phyloP scores from a whole-genome alignment of 2,329 filamentous ascomycete species.

The Aspergillus awamori region DNA sequence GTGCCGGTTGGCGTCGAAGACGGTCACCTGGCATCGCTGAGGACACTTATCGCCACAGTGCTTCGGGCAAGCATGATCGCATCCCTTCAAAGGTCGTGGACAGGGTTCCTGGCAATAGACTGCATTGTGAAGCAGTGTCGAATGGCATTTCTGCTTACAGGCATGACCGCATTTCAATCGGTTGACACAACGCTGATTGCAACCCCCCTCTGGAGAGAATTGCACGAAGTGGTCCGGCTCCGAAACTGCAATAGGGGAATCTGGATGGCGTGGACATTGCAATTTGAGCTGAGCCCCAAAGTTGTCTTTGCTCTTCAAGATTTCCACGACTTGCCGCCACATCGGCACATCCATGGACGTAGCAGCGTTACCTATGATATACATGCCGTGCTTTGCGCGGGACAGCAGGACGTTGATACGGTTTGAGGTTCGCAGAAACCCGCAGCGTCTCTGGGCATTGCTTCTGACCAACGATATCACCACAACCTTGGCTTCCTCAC shows the following conservation, averaged over 20 bases:
- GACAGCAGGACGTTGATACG: constrained; percentile 71
- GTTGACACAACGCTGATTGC: constrained; percentile 52
- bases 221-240: constrained; percentile 61
- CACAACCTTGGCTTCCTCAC: constrained; percentile 73
- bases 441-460: constrained; percentile 60
- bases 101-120: constrained; percentile 49
- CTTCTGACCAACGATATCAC: constrained; percentile 72
- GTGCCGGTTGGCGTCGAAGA: constrained; percentile 8
- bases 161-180: constrained; percentile 51
- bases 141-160: constrained; percentile 51
- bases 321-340: constrained; percentile 63
- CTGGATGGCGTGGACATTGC: constrained; percentile 63
- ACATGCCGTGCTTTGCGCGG: constrained; percentile 70
- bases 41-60: constrained; percentile 48
- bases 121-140: constrained; percentile 45
- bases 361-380: constrained; percentile 67
- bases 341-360: constrained; percentile 62
- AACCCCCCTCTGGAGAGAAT: constrained; percentile 65
- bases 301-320: constrained; percentile 51
- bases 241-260: constrained; percentile 54
- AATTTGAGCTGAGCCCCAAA: constrained; percentile 58
- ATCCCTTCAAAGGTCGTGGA: constrained; percentile 37
- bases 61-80: constrained; percentile 46
- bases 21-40: constrained; percentile 30
- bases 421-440: constrained; percentile 68